These are phyloP conservation scores for Nigrospora osmanthi DNA, from an alignment of 2,329 filamentous ascomycete species.

Conservation along the genomic window DNA sequence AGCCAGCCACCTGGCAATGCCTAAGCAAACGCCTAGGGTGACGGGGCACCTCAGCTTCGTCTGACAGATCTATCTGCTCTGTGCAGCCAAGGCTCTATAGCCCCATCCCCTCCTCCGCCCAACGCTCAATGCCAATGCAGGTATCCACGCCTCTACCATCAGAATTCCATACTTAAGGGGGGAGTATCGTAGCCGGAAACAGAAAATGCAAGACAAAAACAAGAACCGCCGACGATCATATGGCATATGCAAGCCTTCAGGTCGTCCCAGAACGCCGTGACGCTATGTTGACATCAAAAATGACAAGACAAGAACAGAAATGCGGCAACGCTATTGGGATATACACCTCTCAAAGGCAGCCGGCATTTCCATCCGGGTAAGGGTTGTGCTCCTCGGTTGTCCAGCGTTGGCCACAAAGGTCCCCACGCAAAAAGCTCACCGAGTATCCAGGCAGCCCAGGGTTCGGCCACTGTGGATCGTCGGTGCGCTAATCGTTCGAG, in stretches of 20 bases:
- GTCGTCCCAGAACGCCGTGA: slow-evolving; percentile 17
- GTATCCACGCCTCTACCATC: neutral
- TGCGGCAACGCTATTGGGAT: slow-evolving; percentile 10
- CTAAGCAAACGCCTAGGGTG: no score
- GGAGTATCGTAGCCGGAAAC: slow-evolving; percentile 3
- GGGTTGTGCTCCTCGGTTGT: no score
- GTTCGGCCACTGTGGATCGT: slow-evolving; percentile 46
- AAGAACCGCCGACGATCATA: neutral
- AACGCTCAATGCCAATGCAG: neutral
- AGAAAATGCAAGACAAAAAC: slow-evolving; percentile 1
- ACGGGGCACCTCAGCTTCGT: no score
- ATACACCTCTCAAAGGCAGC: slow-evolving; percentile 2
- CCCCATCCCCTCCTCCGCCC: no score
- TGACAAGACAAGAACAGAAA: slow-evolving; percentile 10
- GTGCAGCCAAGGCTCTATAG: no score
- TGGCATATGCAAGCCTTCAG: neutral
- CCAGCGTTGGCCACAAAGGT: no score
- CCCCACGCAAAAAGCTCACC: no score
- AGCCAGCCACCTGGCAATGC: no score
- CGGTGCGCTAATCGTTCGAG: slow-evolving; percentile 31
- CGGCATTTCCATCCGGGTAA: no score
- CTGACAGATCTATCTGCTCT: no score
- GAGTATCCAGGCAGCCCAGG: slow-evolving; percentile 29
- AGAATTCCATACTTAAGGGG: slow-evolving; percentile 2
- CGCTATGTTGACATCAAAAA: slow-evolving; percentile 22